Base-by-base conservation (phyloP, 1,284 basidiomycete genomes). In the Heliocybe sulcata region DNA sequence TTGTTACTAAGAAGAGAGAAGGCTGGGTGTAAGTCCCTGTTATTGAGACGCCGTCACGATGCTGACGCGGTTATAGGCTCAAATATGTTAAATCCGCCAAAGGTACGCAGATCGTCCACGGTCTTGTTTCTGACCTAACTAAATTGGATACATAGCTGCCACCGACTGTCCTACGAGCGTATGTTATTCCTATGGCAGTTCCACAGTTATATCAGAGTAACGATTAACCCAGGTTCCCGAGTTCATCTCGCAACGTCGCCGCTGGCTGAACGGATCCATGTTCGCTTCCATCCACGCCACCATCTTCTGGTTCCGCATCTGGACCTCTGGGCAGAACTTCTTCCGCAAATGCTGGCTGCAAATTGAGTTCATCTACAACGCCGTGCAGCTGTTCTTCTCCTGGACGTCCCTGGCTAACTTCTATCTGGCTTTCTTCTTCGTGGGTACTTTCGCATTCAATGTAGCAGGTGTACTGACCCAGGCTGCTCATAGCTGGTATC, bases 1-100 rank as follows among this genome's bases (percentile, higher is more conserved):
- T 99, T 52, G 92, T 98, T 52, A 95, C 94, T 3, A 98, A 98
- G 78, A 90, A 90, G 67, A 74, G 73, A 25, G 87, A 90, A 67
- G 85, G 82, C 47, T 91, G 88, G 89, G 77, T 82, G 86, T 90
- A 74, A 63, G 87, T n/a, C 77, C 19, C 45, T 57, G 20, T 52
- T 48, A 51, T 48, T 47, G 48, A 26, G 58, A 48, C 42, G 45
- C 51, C 52, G 57, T 19, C 22, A 42, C 19, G 42, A 54, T 57
- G 42, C 47, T 25, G 35, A 27, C 27, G n/a, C 16, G 55, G 16
- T 35, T 57, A 33, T 60, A 90, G 89, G 22, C 73, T 94, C 61
- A 90, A 89, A 72, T 95, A 95, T 66, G 91, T 94, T 68, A 94
- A 95, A 76, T 87, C 85, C 56, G 92, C 93, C 25, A 92, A 94